A percentile compares a stretch with the other conserved stretches of the same genome.
Conservation (phyloP, 2,329 filamentous ascomycete genomes). For the Graphilbum fragrans region DNA sequence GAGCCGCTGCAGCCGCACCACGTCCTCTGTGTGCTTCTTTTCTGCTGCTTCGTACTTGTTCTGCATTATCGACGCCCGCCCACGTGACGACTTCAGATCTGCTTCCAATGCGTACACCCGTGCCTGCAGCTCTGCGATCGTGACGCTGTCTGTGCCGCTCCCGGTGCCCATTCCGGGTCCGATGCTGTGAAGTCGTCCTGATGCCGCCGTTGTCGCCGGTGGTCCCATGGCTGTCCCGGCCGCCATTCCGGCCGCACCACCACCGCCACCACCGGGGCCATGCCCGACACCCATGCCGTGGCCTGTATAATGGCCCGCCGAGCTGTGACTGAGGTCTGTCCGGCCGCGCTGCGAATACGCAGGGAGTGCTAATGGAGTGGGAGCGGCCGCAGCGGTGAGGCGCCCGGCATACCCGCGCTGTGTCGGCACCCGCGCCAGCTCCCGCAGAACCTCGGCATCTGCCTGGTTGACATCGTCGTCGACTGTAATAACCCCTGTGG, state of each 20-base stretch:
- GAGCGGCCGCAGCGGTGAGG: constrained; percentile 5
- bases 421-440: constrained; percentile 9
- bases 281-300: background rate
- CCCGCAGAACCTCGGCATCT: constrained; percentile 9
- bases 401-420: constrained; percentile 7
- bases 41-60: constrained; percentile 51
- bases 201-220: constrained; percentile 18
- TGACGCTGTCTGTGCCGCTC: background rate
- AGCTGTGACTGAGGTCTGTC: background rate
- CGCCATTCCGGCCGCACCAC: background rate
- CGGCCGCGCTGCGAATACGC: constrained; percentile 8
- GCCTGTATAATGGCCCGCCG: background rate
- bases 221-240: background rate
- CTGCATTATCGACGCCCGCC: constrained; percentile 65
- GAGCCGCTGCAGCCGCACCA: constrained; percentile 48
- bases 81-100: constrained; percentile 50
- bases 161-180: too few relatives aligned
- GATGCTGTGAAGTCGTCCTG: background rate
- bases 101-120: constrained; percentile 39
- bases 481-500: too few relatives aligned
- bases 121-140: constrained; percentile 34
- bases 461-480: constrained; percentile 2
- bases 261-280: background rate
- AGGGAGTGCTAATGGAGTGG: constrained; percentile 6
- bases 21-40: constrained; percentile 49